Conservation (phyloP, 2,329 filamentous ascomycete species). For the Aspergillus ochraceoroseus region DNA sequence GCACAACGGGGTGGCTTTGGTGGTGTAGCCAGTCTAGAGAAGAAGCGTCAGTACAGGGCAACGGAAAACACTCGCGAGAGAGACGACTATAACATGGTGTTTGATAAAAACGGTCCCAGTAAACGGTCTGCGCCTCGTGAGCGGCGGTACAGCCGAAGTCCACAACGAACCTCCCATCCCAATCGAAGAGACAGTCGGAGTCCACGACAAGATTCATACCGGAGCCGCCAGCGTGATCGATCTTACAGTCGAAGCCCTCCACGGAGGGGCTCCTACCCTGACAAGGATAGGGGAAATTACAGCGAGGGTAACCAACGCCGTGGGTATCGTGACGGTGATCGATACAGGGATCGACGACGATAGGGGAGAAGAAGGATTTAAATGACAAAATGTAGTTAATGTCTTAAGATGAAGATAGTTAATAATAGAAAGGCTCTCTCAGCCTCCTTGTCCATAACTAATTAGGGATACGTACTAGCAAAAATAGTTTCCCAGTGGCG, state of each 20-base stretch:
- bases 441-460: no score
- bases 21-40: constrained; percentile 81
- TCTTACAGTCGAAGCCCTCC: constrained; percentile 31
- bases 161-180: constrained; percentile 34
- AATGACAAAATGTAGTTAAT: background rate
- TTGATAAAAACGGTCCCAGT: constrained; percentile 53
- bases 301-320: constrained; percentile 33
- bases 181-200: constrained; percentile 33
- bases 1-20: constrained; percentile 73
- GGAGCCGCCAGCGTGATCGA: constrained; percentile 39
- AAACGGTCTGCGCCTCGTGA: constrained; percentile 18
- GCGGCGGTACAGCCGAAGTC: constrained; percentile 44
- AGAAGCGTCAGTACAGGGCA: constrained; percentile 82
- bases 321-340: constrained; percentile 28
- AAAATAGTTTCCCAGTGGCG: constrained; percentile 7
- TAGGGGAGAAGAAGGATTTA: constrained; percentile 13
- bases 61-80: constrained; percentile 49
- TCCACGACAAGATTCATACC: constrained; percentile 24
- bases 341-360: constrained; percentile 28
- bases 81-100: constrained; percentile 70
- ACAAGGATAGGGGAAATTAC: constrained; percentile 37
- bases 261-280: constrained; percentile 27
- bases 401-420: background rate
- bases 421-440: background rate
- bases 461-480: no score